Evolutionary conservation across 768 basidiomycete genomes (phyloP), one percentile per base, ranked within the genome.

Genomic region (Russula sp.): DNA sequence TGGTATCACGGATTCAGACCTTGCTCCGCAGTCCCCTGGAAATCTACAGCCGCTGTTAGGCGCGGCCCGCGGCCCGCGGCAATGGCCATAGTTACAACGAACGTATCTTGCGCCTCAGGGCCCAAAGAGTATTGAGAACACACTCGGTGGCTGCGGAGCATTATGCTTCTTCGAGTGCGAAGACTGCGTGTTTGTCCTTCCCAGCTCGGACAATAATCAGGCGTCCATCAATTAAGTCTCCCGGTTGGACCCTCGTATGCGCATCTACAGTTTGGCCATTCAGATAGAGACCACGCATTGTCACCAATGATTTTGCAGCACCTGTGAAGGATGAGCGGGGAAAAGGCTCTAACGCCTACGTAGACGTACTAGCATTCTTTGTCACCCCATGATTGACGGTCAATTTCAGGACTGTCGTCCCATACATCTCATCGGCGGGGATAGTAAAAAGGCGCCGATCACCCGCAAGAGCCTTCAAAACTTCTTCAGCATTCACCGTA

Each of bases 361-460:
- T 7, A 7, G 22, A 40, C 65, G 16, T 51, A 68, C 67, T 60
- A 49, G 56, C 81, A 59, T 81, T 82, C 0, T 91, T 92, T 18
- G 82, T 69, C 3, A 79, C 77, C 4, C 82, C 79, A 67, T 85
- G 76, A 49, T 74, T 77, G 3, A 82, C 81, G 3, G 83, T 82
- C 16, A 97, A 74, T 69, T 86, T 89, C 13, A 80, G 73, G 8
- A 94, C 68, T 1, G 86, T 77, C 1, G 77, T 77, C 1, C 75
- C 76, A 11, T 83, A 68, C 39, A 91, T 75, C 55, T 90, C 82
- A 7, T 76, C 73, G 9, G 80, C 74, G 40, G 81, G 73, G 57
- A 82, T 73, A 45, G 81, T 77, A 13, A 61, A 51, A 31, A 95
- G 78, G 31, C 88, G 81, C 10, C 84, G 83, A 71, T 95, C 89